phyloP scores from a whole-genome alignment of 805 yeast genomes.

The Cyberlindnera nakhonratchasimensis region DNA sequence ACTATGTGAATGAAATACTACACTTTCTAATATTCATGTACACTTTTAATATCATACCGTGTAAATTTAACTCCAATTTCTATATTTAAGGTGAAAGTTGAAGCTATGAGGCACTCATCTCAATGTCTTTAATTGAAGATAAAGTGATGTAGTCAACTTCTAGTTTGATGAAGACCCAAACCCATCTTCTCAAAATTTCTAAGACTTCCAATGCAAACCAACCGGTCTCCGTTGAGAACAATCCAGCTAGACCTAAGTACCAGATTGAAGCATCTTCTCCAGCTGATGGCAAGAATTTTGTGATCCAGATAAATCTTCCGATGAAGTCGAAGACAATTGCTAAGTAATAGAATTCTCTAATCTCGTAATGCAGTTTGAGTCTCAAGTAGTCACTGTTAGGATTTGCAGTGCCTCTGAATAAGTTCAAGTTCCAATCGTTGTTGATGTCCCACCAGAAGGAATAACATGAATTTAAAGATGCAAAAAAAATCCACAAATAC shows the following conservation, averaged over 20 bases:
- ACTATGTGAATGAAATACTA: neutral
- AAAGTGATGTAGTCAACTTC: constrained; percentile 56
- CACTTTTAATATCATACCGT: too few species aligned
- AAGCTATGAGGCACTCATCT: constrained; percentile 5
- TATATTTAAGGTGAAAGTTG: neutral
- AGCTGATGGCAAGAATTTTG: constrained; percentile 39
- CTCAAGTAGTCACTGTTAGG: constrained; percentile 4
- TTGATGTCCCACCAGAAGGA: constrained; percentile 86
- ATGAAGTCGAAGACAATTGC: constrained; percentile 61
- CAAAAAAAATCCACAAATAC: constrained; percentile 35
- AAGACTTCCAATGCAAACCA: constrained; percentile 64
- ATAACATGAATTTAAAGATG: constrained; percentile 66
- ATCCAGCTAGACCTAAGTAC: constrained; percentile 9
- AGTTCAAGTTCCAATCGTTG: constrained; percentile 72
- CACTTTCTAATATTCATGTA: too few species aligned
- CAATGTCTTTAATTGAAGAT: constrained; percentile 9
- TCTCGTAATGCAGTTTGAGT: constrained; percentile 6
- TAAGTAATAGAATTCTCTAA: constrained; percentile 42
- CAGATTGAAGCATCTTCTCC: constrained; percentile 1
- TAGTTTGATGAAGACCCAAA: constrained; percentile 83
- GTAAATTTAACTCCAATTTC: too few species aligned
- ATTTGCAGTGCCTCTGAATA: constrained; percentile 36
- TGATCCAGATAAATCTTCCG: constrained; percentile 75
- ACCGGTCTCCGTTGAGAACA: constrained; percentile 45
- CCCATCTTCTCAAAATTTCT: constrained; percentile 80